Conservation (phyloP, 2,329 filamentous ascomycete species). For the Rhinocladiella mackenziei region DNA sequence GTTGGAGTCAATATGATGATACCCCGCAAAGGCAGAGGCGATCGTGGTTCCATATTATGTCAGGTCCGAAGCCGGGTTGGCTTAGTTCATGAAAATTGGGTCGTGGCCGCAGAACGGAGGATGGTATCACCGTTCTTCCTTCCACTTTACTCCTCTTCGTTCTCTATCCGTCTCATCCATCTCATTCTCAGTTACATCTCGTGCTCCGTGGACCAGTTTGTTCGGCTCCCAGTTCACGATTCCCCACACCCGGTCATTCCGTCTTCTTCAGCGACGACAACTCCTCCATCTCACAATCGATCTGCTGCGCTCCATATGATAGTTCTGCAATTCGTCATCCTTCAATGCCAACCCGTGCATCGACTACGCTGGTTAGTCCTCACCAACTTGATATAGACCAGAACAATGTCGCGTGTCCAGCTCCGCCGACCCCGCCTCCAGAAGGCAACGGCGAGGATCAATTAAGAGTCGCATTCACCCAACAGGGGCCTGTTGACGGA, state of each 20-base stretch:
- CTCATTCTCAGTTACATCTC: conserved; percentile 9
- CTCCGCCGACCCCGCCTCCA: conserved; percentile 24
- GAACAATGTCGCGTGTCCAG: conserved; percentile 20
- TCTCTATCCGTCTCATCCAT: conserved; percentile 4
- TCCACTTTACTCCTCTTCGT: not conserved
- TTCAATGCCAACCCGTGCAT: conserved; percentile 30
- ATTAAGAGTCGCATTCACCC: conserved; percentile 3
- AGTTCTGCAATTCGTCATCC: conserved; percentile 11
- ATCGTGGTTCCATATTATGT: too few species aligned
- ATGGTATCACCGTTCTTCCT: not conserved
- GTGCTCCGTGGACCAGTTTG: conserved; percentile 3
- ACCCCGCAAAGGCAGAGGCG: too few species aligned
- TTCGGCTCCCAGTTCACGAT: not conserved
- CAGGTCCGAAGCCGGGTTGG: too few species aligned
- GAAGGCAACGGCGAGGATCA: conserved; percentile 16
- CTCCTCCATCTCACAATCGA: too few species aligned
- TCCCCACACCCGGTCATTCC: too few species aligned
- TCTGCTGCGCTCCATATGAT: conserved; percentile 27
- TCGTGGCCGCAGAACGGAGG: too few species aligned
- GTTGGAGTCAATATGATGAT: too few species aligned
- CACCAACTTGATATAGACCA: conserved; percentile 17
- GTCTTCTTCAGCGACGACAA: not conserved
- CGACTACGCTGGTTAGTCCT: conserved; percentile 14
- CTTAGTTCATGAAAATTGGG: not conserved
- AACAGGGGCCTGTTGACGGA: conserved; percentile 5